These are phyloP conservation scores for Phytophthora megakarya DNA, from an alignment of 352 stramenopile species.

Conservation along the genomic window DNA sequence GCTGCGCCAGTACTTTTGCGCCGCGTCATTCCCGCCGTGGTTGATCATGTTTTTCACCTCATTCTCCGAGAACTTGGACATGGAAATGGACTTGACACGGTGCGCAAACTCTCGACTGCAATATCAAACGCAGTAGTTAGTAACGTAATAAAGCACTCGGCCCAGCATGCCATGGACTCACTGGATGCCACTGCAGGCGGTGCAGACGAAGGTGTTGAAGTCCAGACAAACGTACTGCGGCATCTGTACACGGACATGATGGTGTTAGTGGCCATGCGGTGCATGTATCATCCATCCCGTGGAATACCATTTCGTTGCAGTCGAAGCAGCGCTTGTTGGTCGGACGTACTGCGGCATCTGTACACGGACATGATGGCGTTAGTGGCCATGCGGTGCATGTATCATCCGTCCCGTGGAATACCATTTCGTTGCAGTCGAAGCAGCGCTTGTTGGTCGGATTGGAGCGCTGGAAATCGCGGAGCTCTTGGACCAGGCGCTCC, in stretches of 20 bases:
- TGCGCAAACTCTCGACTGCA: slow-evolving; percentile 91
- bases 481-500: slow-evolving; percentile 81
- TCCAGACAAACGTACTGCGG: slow-evolving; percentile 92
- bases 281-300: too few relatives aligned
- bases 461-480: slow-evolving; percentile 86
- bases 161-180: slow-evolving; percentile 42
- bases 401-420: too few relatives aligned
- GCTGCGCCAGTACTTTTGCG: slow-evolving; percentile 85
- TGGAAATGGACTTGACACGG: slow-evolving; percentile 93
- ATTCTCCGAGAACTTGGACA: slow-evolving; percentile 93
- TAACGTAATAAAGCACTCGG: neutral
- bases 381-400: too few relatives aligned
- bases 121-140: slow-evolving; percentile 1
- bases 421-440: slow-evolving; percentile 93
- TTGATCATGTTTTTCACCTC: slow-evolving; percentile 91
- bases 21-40: slow-evolving; percentile 88
- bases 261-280: too few relatives aligned
- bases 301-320: slow-evolving; percentile 92
- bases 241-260: slow-evolving; percentile 53
- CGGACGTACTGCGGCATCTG: slow-evolving; percentile 90
- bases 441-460: slow-evolving; percentile 76
- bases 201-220: slow-evolving; percentile 96
- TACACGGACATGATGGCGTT: slow-evolving; percentile 8
- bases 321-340: slow-evolving; percentile 89
- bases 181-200: slow-evolving; percentile 93